phyloP scores from a whole-genome alignment of 495 filamentous ascomycete genomes.

The Sporormia fimetaria region DNA sequence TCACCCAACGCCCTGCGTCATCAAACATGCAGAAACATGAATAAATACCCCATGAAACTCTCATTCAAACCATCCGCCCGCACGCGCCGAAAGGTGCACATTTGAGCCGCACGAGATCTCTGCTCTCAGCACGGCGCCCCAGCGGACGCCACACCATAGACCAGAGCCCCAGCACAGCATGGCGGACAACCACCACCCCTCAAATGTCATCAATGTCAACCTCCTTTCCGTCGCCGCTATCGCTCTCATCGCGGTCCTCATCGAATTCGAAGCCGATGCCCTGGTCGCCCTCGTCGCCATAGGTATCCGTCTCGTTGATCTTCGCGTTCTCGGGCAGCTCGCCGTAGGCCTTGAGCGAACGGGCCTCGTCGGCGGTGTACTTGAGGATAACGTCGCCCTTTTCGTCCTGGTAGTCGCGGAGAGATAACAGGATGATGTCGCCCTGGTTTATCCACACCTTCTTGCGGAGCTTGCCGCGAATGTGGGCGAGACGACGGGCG shows the following conservation, averaged over 20 bases:
- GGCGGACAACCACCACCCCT: conserved; percentile 22
- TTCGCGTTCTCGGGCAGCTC: conserved; percentile 95
- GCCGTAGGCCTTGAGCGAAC: conserved; percentile 87
- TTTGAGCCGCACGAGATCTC: conserved; percentile 18
- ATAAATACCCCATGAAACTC: conserved; percentile 1
- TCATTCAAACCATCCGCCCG: conserved; percentile 20
- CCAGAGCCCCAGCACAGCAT: conserved; percentile 17
- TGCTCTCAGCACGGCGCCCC: neutral
- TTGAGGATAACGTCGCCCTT: conserved; percentile 99
- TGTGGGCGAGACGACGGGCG: conserved; percentile 70
- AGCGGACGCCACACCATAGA: neutral
- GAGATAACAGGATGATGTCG: conserved; percentile 93
- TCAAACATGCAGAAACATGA: too few species aligned
- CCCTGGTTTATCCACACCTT: conserved; percentile 51
- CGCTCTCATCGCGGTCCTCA: conserved; percentile 38
- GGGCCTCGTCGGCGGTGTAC: conserved; percentile 94
- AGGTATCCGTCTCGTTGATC: conserved; percentile 99
- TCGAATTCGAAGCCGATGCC: conserved; percentile 80
- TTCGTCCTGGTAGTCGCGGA: conserved; percentile 97
- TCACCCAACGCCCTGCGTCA: too few species aligned
- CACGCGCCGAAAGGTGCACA: conserved; percentile 18
- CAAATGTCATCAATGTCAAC: conserved; percentile 69
- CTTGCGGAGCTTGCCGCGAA: conserved; percentile 93
- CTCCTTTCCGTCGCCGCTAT: conserved; percentile 43
- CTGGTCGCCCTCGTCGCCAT: conserved; percentile 58